Evolutionary conservation across 2,329 filamentous ascomycete genomes (phyloP), one percentile per base, ranked within the genome.

Genomic region (Didymella segeticola): DNA sequence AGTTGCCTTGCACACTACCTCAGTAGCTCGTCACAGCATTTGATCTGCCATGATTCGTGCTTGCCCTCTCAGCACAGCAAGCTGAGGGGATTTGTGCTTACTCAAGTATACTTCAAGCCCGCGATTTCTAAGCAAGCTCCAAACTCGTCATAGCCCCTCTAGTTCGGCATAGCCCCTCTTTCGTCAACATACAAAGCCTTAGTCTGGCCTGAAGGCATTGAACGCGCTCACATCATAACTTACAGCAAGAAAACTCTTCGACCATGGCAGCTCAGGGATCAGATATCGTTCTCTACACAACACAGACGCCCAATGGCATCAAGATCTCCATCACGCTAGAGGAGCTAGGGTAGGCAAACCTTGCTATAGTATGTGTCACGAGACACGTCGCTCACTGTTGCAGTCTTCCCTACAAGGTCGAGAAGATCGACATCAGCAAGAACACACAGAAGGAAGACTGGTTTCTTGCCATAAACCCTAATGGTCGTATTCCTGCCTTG

Each of bases 381-480:
- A n/a, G 12, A 11, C 1, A 19, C 9, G 27, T 25, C 11, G 22
- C 19, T 56, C 4, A 43, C 34, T 22, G 17, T 20, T 5, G 5
- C 41, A 70, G 72, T 20, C 78, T 96, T 33, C 84, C 88, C n/a
- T 96, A 96, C 79, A 86, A 91, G 76, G 84, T 87, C 36, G 83
- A 88, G 46, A 80, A 83, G 36, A 86, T 96, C 66, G 82, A 89
- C n/a, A 83, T 96, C 54, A 78, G 74, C 58, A 89, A 89, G 59
- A 89, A 91, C 72, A 83, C 79, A n/a, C 91, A 96, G 67, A 96
- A 95, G 66, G 84, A 93, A 74, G 85, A 85, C 14, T 96, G 90
- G 91, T 97, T 93, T 77, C 83, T 96, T 23, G 86, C 87, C 46
- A 96, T 96, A 78, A 96, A 96, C 77, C 92, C 92, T 60, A 96